phyloP scores from a whole-genome alignment of 192 early-diverging fungal species.

The Linnemannia schmuckeri region DNA sequence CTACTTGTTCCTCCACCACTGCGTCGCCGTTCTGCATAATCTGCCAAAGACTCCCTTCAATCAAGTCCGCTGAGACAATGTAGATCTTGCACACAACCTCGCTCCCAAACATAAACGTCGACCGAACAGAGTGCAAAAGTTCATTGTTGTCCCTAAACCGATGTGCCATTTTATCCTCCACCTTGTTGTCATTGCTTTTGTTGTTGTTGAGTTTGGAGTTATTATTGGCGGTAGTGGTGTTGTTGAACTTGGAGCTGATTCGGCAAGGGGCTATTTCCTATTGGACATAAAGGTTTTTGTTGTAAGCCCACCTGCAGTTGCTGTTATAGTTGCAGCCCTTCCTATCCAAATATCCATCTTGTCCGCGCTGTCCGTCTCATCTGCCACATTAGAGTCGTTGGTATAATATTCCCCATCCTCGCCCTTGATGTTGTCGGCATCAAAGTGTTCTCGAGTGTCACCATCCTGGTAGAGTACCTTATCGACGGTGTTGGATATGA shows the following conservation, averaged over 20 bases:
- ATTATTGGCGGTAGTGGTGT: too few relatives aligned
- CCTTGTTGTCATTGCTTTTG: neutral
- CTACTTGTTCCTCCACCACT: neutral
- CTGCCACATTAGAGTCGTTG: neutral
- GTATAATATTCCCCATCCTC: neutral
- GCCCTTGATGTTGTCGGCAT: neutral
- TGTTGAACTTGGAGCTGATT: neutral
- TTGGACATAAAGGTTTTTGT: neutral
- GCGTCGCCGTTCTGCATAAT: neutral
- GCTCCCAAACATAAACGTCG: neutral
- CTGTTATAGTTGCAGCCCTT: neutral
- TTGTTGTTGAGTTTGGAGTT: too few relatives aligned
- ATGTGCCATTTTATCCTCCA: neutral
- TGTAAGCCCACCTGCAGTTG: neutral
- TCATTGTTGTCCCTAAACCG: neutral
- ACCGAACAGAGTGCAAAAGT: neutral
- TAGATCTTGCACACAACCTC: neutral
- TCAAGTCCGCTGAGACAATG: neutral
- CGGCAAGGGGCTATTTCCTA: neutral
- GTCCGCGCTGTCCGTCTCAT: neutral
- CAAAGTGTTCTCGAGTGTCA: neutral
- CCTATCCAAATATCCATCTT: neutral
- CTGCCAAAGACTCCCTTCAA: neutral
- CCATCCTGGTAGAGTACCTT: neutral
- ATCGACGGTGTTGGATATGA: neutral